Percentiles rank a stretch among this genome's conserved stretches.
Conservation (phyloP, 176 grass and related monocot genomes). For the Zoysia japonica region DNA sequence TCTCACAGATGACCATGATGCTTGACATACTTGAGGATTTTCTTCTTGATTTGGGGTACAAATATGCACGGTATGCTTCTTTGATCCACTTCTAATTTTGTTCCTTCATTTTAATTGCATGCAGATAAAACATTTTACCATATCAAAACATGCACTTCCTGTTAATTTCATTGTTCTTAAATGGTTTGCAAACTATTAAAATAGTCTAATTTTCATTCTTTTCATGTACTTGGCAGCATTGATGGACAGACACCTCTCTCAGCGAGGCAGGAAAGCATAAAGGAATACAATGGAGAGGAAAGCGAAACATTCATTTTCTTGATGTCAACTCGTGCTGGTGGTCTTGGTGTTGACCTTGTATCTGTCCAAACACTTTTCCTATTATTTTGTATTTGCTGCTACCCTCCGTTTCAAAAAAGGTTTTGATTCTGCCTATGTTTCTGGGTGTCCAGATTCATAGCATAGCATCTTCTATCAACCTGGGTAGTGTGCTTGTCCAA, state of each 20-base stretch:
- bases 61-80: conserved; percentile 54
- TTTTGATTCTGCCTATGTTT: too few species aligned
- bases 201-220: not conserved
- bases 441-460: too few species aligned
- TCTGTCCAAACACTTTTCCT: conserved; percentile 12
- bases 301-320: conserved; percentile 76
- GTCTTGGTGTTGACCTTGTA: conserved; percentile 72
- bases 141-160: not conserved
- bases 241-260: conserved; percentile 66
- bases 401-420: not conserved
- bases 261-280: conserved; percentile 64
- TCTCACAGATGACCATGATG: conserved; percentile 73
- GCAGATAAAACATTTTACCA: not conserved
- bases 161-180: conserved; percentile 3
- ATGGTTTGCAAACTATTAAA: not conserved
- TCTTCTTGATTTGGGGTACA: conserved; percentile 42
- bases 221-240: conserved; percentile 44
- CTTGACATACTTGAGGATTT: conserved; percentile 74
- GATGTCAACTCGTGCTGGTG: conserved; percentile 73
- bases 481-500: too few species aligned
- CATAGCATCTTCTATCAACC: too few species aligned
- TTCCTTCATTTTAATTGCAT: not conserved
- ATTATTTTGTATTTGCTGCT: not conserved
- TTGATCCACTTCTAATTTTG: not conserved
- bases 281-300: conserved; percentile 64